These are phyloP conservation scores for Aaosphaeria pasadenensis DNA, from an alignment of 2,329 filamentous ascomycete species.

Conservation along the genomic window DNA sequence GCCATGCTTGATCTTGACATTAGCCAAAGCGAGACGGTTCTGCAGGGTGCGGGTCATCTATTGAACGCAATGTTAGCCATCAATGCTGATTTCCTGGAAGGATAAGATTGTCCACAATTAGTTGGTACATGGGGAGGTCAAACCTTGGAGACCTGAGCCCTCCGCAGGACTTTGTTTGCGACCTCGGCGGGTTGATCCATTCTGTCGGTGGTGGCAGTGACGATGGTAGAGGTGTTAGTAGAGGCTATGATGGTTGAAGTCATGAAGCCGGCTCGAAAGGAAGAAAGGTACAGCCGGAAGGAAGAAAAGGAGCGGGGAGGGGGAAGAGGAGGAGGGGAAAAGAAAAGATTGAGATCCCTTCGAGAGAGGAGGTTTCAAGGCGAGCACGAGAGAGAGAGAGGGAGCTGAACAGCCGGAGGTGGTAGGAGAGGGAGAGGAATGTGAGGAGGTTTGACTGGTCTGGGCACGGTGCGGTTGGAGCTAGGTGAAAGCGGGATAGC, in stretches of 20 bases:
- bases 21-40: slow-evolving; percentile 89
- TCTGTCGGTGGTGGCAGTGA: slow-evolving; percentile 33
- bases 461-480: not conserved
- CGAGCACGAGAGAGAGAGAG: slow-evolving; percentile 9
- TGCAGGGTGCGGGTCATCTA: slow-evolving; percentile 93
- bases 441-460: slow-evolving; percentile 17
- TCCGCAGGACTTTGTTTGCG: slow-evolving; percentile 41
- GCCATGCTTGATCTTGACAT: slow-evolving; percentile 95
- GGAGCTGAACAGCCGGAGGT: slow-evolving; percentile 25
- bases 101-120: not conserved
- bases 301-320: not conserved
- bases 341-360: slow-evolving; percentile 9
- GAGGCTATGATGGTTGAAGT: slow-evolving; percentile 4
- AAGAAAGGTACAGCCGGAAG: not conserved
- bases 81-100: slow-evolving; percentile 12
- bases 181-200: slow-evolving; percentile 37
- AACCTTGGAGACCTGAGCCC: slow-evolving; percentile 45
- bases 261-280: slow-evolving; percentile 4
- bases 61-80: slow-evolving; percentile 21
- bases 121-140: slow-evolving; percentile 4
- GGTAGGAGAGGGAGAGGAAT: slow-evolving; percentile 27
- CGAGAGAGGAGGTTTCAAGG: slow-evolving; percentile 14
- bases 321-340: slow-evolving; percentile 10
- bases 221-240: not conserved
- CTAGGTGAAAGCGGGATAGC: too few relatives aligned